Percentiles rank a stretch among this genome's conserved stretches.
phyloP scores from a whole-genome alignment of 179 eudicot species.

The Beta corolliflora region DNA sequence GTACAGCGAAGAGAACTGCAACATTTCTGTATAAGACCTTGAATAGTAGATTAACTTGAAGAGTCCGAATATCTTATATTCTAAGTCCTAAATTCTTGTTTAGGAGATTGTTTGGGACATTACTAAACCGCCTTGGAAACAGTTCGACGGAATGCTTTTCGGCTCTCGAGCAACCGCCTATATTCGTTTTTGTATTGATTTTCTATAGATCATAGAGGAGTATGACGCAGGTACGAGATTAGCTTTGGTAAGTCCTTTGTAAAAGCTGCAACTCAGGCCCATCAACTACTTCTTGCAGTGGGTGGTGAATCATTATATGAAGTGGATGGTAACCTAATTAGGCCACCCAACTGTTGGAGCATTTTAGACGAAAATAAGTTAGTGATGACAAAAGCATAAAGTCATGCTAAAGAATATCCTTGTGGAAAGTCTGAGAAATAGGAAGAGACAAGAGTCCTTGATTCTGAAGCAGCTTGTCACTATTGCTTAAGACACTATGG shows the following conservation, averaged over 20 bases:
- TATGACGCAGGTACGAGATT: not conserved
- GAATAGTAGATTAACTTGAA: not conserved
- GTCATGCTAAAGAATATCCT: not conserved
- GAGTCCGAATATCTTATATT: not conserved
- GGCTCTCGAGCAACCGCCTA: not conserved
- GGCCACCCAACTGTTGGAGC: too few relatives aligned
- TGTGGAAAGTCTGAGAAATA: not conserved
- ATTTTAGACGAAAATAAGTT: too few relatives aligned
- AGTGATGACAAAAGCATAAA: not conserved
- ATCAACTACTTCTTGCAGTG: not conserved
- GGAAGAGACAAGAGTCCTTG: not conserved
- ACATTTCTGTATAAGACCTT: not conserved
- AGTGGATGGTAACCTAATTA: not conserved
- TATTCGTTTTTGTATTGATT: not conserved
- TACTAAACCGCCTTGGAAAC: not conserved
- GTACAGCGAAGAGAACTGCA: not conserved
- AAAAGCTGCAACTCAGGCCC: not conserved
- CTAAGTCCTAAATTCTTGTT: too few relatives aligned
- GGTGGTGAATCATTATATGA: not conserved
- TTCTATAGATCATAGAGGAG: not conserved
- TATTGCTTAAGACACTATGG: not conserved
- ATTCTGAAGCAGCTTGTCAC: not conserved
- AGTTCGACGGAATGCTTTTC: not conserved
- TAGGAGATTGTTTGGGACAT: not conserved
- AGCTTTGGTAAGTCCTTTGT: not conserved